These are phyloP conservation scores for Pythium sukuiense DNA, from an alignment of 352 stramenopile genomes.

Conservation along the genomic window DNA sequence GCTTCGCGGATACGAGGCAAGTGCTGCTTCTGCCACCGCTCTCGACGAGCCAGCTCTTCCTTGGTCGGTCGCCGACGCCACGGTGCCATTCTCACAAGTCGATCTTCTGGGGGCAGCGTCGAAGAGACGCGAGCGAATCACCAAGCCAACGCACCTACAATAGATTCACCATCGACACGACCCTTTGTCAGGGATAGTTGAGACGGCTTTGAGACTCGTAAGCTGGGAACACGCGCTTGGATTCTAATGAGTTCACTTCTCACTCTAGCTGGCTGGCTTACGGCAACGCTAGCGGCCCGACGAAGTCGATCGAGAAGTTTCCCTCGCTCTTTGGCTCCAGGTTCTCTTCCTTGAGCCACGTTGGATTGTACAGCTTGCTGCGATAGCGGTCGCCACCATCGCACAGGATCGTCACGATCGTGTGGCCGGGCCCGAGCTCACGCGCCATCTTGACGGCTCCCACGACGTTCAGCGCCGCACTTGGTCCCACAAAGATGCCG, in stretches of 20 bases:
- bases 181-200: too few species aligned
- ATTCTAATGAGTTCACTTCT: background rate
- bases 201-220: too few species aligned
- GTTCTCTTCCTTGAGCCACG: constrained; percentile 66
- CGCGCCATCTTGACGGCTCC: constrained; percentile 82
- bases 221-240: background rate
- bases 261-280: background rate
- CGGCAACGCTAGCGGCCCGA: constrained; percentile 14
- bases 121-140: constrained; percentile 2
- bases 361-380: constrained; percentile 80
- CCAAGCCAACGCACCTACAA: background rate
- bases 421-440: constrained; percentile 62
- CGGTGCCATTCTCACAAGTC: background rate
- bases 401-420: constrained; percentile 80
- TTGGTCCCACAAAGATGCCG: constrained; percentile 91
- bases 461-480: constrained; percentile 73
- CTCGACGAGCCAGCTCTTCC: constrained; percentile 15
- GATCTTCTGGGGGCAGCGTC: background rate
- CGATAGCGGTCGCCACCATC: constrained; percentile 79
- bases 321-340: constrained; percentile 31
- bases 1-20: constrained; percentile 21
- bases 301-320: constrained; percentile 30
- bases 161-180: background rate
- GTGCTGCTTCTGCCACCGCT: constrained; percentile 21
- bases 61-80: constrained; percentile 17